Base-by-base conservation (phyloP, 352 stramenopile genomes). In the Globisporangium camurandrum region DNA sequence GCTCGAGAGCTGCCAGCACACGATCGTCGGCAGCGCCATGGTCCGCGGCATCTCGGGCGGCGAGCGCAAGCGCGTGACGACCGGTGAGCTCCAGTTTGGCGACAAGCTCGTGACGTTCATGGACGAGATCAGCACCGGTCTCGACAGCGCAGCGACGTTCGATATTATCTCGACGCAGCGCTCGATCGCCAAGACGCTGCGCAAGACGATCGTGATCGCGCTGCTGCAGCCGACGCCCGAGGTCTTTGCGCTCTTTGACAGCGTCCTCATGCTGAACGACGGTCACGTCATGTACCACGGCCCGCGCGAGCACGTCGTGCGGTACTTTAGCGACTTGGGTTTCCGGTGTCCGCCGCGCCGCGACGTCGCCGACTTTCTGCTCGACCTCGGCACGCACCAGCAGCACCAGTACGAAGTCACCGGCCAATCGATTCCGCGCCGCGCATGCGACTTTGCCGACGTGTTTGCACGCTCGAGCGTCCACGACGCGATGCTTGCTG, bases 181-280 rank as follows among this genome's bases (percentile, higher is more conserved):
- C 8, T 69, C 55, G 33, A 56, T 84, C 37, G 72, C 73, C 23
- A 61, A 85, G 51, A 62, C 53, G n/a, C 59, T 89, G 24, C 53
- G 56, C 42, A 67, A 71, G 46, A 85, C 76, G 1, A 38, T 73
- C 3, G 74, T 88, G 9, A 76, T 97, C 19, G 81, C 84, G 8
- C 65, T 97, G 36, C 61, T 96, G 14, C 72, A 98, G 67, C 92
- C 92, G 26, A 75, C 91, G 11, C 93, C 93, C 5, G 92, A 98
- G 66, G 88, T 95, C 4, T 93, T 96, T 33, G 69, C 71, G 4
- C 66, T 97, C 17, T 98, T 98, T 59, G 93, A 98, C 62, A 76
- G 97, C 48, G 55, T 98, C 3, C 77, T 97, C 38, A 59, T 98
- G n/a, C 44, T 98, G 38, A 89, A 89, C 61, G 70, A 95, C 24